Conservation (phyloP, 345 rosid species). For the Brassica incana region DNA sequence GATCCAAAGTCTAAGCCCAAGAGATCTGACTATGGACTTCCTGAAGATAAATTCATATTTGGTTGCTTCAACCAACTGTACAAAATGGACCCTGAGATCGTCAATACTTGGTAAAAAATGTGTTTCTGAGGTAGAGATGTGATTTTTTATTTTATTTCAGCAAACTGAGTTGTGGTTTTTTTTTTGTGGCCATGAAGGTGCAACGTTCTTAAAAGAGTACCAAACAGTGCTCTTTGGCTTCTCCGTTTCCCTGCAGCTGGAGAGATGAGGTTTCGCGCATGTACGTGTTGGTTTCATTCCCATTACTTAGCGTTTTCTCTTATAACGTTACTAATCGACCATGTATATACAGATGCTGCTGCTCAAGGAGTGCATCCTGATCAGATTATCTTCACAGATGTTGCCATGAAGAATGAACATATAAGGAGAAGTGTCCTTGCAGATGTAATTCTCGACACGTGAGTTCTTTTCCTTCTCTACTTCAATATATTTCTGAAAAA, state of each 20-base stretch:
- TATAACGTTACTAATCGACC: background rate
- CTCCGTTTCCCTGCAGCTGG: constrained; percentile 99
- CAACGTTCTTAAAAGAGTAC: constrained; percentile 93
- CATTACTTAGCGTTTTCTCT: background rate
- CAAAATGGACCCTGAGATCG: constrained; percentile 99
- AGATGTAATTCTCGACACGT: constrained; percentile 97
- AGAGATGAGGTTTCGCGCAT: constrained; percentile 83
- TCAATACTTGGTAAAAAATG: constrained; percentile 67
- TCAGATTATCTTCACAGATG: constrained; percentile 95
- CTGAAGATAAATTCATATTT: constrained; percentile 94
- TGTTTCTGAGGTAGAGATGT: background rate
- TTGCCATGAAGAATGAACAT: constrained; percentile 96
- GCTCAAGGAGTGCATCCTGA: constrained; percentile 85
- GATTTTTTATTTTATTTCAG: background rate
- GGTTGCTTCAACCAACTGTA: constrained; percentile 98
- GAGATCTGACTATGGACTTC: constrained; percentile 88
- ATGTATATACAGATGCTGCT: constrained; percentile 66
- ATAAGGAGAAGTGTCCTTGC: constrained; percentile 95
- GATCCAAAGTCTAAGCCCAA: constrained; percentile 73
- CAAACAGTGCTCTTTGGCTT: constrained; percentile 97
- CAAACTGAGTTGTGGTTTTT: background rate
- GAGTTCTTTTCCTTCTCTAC: constrained; percentile 23
- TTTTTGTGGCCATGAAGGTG: constrained; percentile 53
- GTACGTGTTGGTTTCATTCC: constrained; percentile 45
- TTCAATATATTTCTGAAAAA: background rate